phyloP scores from a whole-genome alignment of 306 rosid species.

The Medicago truncatula region MtrunA17r5.0-ANR NC_053046.1:18212001-18212500 shows the following conservation, averaged over 20 bases:
- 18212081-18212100: constrained; percentile 71
- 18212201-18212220: neutral
- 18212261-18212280: neutral
- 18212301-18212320: too few relatives aligned
- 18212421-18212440: neutral
- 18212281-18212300: too few relatives aligned
- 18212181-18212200: neutral
- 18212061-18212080: constrained; percentile 60
- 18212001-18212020: constrained; percentile 74
- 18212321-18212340: too few relatives aligned
- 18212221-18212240: neutral
- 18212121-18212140: too few relatives aligned
- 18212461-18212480: neutral
- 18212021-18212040: constrained; percentile 76
- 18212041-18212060: constrained; percentile 55
- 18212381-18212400: neutral
- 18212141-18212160: neutral
- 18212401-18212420: neutral
- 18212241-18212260: neutral
- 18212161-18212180: neutral
- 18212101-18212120: constrained; percentile 43
- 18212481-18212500: too few relatives aligned
- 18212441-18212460: neutral
- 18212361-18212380: too few relatives aligned
- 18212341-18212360: too few relatives aligned